These are phyloP conservation scores for Sporobolomyces roseus DNA, from an alignment of 768 basidiomycete genomes.

Conservation along the genomic window DNA sequence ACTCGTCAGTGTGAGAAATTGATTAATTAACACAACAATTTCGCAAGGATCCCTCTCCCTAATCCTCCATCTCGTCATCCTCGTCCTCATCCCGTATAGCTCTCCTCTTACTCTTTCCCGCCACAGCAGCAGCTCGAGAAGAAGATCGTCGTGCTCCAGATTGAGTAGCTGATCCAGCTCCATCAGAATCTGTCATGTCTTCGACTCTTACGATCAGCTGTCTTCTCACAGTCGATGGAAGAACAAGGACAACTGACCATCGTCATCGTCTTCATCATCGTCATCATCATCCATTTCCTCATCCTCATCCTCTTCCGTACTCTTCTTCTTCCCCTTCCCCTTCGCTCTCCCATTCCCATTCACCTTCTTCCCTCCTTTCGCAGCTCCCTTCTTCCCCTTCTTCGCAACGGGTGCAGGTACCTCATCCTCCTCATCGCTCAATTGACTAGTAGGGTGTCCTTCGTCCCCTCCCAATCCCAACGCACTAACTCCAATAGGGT, in stretches of 20 bases:
- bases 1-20: too few species aligned
- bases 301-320: conserved; percentile 44
- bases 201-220: too few species aligned
- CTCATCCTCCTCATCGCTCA: background rate
- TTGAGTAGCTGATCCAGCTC: background rate
- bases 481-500: conserved; percentile 60
- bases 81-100: background rate
- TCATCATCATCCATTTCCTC: conserved; percentile 21
- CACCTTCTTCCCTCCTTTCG: background rate
- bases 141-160: background rate
- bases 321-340: conserved; percentile 38
- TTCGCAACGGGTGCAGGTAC: background rate
- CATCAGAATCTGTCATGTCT: background rate
- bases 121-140: background rate
- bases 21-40: too few species aligned
- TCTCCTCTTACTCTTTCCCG: background rate
- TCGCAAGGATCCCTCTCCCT: too few species aligned
- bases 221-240: too few species aligned
- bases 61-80: conserved; percentile 14
- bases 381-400: background rate
- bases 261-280: conserved; percentile 34
- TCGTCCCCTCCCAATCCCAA: conserved; percentile 7
- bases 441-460: background rate
- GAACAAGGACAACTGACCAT: too few species aligned
- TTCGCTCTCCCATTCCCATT: background rate